phyloP scores from a whole-genome alignment of 306 rosid species.

The Cicer judaicum region DNA sequence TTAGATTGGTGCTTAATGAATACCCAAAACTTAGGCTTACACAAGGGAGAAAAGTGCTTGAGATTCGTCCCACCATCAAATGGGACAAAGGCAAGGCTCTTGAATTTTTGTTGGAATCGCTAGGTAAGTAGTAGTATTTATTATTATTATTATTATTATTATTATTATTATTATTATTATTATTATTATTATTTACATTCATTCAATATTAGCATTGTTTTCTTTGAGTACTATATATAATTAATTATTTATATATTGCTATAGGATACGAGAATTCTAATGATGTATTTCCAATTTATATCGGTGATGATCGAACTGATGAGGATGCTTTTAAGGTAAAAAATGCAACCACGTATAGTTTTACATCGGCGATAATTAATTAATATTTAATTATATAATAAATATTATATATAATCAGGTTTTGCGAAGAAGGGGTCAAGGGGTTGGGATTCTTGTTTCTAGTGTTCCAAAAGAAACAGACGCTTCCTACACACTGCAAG shows the following conservation, averaged over 20 bases:
- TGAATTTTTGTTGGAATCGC: constrained; percentile 75
- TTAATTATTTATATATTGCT: constrained; percentile 1
- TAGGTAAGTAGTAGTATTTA: constrained; percentile 52
- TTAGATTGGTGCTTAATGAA: constrained; percentile 64
- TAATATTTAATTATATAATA: not conserved
- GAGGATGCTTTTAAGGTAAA: constrained; percentile 95
- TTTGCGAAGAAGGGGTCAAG: constrained; percentile 71
- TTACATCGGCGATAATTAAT: not conserved
- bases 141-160: no score
- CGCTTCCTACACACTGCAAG: constrained; percentile 85
- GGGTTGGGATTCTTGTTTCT: constrained; percentile 90
- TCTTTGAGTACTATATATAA: no score
- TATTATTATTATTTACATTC: no score
- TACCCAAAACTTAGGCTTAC: constrained; percentile 78
- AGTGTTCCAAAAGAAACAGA: constrained; percentile 79
- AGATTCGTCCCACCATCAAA: constrained; percentile 89
- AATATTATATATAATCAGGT: constrained; percentile 51
- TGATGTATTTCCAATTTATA: constrained; percentile 78
- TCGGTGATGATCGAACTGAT: constrained; percentile 93
- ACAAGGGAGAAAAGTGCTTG: constrained; percentile 87
- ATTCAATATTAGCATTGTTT: no score
- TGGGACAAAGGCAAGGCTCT: constrained; percentile 99
- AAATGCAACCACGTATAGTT: not conserved
- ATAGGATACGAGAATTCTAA: constrained; percentile 74
- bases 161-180: no score